These are phyloP conservation scores for Plasmodium cynomolgi DNA, from an alignment of 169 alveolate genomes.

Conservation along the genomic window DNA sequence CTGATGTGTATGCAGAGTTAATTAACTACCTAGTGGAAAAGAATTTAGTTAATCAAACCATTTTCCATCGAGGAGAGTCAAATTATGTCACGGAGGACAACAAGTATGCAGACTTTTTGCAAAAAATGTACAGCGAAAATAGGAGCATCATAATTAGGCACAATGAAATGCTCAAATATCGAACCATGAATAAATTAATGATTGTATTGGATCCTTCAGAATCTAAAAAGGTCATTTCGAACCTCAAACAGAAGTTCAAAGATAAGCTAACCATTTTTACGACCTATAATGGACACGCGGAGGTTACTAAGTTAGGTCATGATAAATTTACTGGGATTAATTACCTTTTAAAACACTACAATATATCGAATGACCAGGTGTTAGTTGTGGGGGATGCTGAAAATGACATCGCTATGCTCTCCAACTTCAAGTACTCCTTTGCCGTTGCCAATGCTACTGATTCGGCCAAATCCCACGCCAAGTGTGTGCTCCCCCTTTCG, in stretches of 20 bases:
- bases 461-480: slow-evolving; percentile 52
- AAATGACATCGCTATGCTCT: slow-evolving; percentile 66
- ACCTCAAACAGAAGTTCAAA: slow-evolving; percentile 23
- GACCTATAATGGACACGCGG: slow-evolving; percentile 71
- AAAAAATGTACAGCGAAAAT: slow-evolving; percentile 70
- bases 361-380: slow-evolving; percentile 61
- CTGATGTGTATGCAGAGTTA: slow-evolving; percentile 68
- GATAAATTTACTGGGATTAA: slow-evolving; percentile 70
- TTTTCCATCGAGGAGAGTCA: slow-evolving; percentile 69
- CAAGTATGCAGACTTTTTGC: slow-evolving; percentile 61
- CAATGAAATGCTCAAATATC: slow-evolving; percentile 58
- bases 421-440: slow-evolving; percentile 63
- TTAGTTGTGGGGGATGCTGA: slow-evolving; percentile 75
- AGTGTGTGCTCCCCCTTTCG: slow-evolving; percentile 53
- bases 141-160: slow-evolving; percentile 62
- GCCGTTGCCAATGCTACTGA: slow-evolving; percentile 73
- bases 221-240: slow-evolving; percentile 37
- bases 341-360: slow-evolving; percentile 47
- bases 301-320: slow-evolving; percentile 62
- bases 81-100: slow-evolving; percentile 72
- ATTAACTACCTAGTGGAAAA: slow-evolving; percentile 47
- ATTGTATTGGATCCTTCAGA: slow-evolving; percentile 64
- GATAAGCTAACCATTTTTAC: slow-evolving; percentile 57
- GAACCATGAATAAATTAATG: slow-evolving; percentile 65
- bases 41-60: slow-evolving; percentile 53